Evolutionary conservation across 352 stramenopile genomes (phyloP).

Genomic region (Phytopythium delawarense): DNA sequence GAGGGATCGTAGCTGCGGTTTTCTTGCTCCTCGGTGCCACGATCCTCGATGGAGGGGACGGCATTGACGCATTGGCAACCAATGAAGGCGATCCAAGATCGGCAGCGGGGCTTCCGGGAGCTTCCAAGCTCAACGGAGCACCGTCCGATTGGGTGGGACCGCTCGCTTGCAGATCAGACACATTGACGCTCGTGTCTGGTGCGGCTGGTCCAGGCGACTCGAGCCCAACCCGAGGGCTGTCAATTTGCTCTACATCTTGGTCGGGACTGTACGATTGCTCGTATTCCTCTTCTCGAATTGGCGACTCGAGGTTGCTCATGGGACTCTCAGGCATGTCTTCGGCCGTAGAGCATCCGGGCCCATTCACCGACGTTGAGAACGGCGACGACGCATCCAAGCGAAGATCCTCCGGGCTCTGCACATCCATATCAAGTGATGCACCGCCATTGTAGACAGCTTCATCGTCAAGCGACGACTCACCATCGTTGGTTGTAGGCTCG

Average conservation of each 20-base stretch:
- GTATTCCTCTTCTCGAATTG: background rate
- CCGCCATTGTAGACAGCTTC: background rate
- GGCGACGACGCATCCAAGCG: background rate
- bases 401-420: background rate
- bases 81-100: background rate
- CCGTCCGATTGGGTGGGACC: background rate
- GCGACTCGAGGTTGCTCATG: background rate
- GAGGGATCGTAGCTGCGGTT: background rate
- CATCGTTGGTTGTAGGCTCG: background rate
- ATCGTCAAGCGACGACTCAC: background rate
- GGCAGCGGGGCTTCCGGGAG: background rate
- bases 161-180: background rate
- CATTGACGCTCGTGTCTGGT: background rate
- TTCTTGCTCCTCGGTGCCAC: constrained; percentile 1
- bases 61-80: background rate
- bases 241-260: background rate
- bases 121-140: background rate
- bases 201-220: background rate
- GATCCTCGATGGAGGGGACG: background rate
- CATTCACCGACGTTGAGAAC: background rate
- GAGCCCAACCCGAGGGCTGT: background rate
- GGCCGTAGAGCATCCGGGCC: background rate
- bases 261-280: background rate
- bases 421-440: background rate
- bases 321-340: constrained; percentile 1